Base-by-base conservation (phyloP, 306 rosid genomes). In the Sicyos baderoa region DNA sequence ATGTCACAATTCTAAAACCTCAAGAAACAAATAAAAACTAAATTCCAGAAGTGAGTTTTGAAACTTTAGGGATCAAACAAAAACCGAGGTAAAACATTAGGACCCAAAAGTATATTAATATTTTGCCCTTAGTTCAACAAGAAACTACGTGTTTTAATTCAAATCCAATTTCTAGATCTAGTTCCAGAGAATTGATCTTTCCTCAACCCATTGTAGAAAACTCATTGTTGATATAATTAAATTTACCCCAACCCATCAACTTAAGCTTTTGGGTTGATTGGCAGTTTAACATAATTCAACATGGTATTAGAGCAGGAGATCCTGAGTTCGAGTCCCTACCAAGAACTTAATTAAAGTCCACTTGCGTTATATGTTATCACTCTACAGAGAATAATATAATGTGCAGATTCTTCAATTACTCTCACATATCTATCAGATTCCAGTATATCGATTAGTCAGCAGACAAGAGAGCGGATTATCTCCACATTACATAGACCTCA, bases 141-240 rank as follows among this genome's bases (percentile, higher is more conserved):
- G 35, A 29, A 56, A 55, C 37, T 56, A 56, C 13, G 23, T 3
- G 62, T 22, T 23, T 56, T 23, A 12, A 57, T 23, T 57, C 40
- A 2, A 11, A 13, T 37, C 40, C 40, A 57, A 25, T 23, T 57
- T 21, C 17, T 14, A 22, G 27, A 57, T 57, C 35, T 23, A 57
- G 40, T 57, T 23, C 63, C 25, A 57, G 63, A 57, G 23, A 58
- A 27, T 21, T 59, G n/a, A 32, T 29, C 47, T 15, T 60, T 32
- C 47, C 66, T 59, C 7, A 59, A 60, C 47, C 60, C 66, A 60
- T 32, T 16, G 47, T 60, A 35, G 47, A 15, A 60, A 59, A 60
- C 16, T 37, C 68, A 62, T n/a, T n/a, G n/a, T n/a, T n/a, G n/a
- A n/a, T n/a, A n/a, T n/a, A n/a, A n/a, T n/a, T n/a, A n/a, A n/a